Conservation (phyloP, 257 asterid genomes). For the Solanum paucissectum region DNA sequence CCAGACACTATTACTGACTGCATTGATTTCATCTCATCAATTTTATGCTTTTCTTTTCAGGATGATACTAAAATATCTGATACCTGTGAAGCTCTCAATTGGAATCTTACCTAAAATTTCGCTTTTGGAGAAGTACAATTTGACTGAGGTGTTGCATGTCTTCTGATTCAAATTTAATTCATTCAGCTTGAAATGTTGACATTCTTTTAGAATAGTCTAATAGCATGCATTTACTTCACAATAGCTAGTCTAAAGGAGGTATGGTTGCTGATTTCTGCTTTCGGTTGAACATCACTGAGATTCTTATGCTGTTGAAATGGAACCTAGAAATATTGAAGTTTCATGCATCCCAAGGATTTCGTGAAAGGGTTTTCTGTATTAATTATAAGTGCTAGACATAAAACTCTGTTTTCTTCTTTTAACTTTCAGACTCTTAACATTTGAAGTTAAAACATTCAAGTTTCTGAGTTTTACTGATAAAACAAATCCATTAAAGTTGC, state of each 20-base stretch:
- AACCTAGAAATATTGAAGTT: not conserved
- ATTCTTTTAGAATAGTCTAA: not conserved
- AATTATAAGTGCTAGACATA: not conserved
- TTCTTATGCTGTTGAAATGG: not conserved
- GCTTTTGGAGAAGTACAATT: conserved; percentile 65
- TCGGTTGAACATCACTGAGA: not conserved
- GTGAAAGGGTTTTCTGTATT: not conserved
- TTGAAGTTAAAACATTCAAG: not conserved
- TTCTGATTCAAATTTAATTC: not conserved
- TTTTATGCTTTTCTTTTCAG: conserved; percentile 16
- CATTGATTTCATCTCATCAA: not conserved
- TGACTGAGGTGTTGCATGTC: conserved; percentile 58
- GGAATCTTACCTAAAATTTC: conserved; percentile 56
- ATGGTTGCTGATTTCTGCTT: not conserved
- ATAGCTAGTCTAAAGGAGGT: not conserved
- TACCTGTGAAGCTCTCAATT: conserved; percentile 90
- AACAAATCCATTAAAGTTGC: not conserved
- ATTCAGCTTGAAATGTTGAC: not conserved
- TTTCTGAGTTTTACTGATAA: not conserved
- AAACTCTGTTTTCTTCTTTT: not conserved
- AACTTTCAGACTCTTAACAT: not conserved
- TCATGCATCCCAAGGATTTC: not conserved
- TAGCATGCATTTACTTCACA: not conserved
- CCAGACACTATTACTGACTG: not conserved
- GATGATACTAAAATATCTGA: conserved; percentile 86